Evolutionary conservation across 768 basidiomycete genomes (phyloP).

Genomic region (Suillus brevipes): DNA sequence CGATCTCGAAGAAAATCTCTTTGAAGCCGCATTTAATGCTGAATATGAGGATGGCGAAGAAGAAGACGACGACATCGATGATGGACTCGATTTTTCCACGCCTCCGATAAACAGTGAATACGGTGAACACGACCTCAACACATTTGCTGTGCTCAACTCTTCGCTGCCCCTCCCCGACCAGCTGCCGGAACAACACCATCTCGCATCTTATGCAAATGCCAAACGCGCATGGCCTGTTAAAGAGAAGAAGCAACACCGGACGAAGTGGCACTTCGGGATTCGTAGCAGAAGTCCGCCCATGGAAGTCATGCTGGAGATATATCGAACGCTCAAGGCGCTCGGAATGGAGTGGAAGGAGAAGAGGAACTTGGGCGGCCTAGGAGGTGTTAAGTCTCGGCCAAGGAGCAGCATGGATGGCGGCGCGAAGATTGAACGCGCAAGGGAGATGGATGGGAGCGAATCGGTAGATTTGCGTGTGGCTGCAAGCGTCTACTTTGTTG

Average conservation of each 20-base stretch:
- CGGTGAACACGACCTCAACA: conserved; percentile 48
- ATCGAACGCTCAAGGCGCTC: conserved; percentile 83
- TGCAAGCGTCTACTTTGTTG: conserved; percentile 87
- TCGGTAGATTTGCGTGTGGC: conserved; percentile 66
- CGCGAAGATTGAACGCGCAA: conserved; percentile 59
- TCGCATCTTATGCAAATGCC: conserved; percentile 64
- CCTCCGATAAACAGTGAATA: conserved; percentile 37
- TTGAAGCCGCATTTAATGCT: conserved; percentile 68
- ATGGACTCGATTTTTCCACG: conserved; percentile 49
- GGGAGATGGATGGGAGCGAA: conserved; percentile 59
- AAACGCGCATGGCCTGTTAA: conserved; percentile 46
- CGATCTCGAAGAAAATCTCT: conserved; percentile 74
- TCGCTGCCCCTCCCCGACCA: conserved; percentile 76
- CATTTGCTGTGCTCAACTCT: conserved; percentile 87
- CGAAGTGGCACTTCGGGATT: conserved; percentile 98
- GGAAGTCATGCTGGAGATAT: conserved; percentile 99
- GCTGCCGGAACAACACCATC: conserved; percentile 65
- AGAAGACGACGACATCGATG: conserved; percentile 59
- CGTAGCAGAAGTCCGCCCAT: conserved; percentile 92
- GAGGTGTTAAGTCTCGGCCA: conserved; percentile 44
- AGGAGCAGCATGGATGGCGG: conserved; percentile 34
- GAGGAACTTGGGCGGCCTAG: conserved; percentile 70
- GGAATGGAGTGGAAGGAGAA: conserved; percentile 99
- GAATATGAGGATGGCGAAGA: conserved; percentile 34
- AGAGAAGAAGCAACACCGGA: conserved; percentile 72